Base-by-base conservation (phyloP, 2,329 filamentous ascomycete species). In the Botrytis sinoallii region DNA sequence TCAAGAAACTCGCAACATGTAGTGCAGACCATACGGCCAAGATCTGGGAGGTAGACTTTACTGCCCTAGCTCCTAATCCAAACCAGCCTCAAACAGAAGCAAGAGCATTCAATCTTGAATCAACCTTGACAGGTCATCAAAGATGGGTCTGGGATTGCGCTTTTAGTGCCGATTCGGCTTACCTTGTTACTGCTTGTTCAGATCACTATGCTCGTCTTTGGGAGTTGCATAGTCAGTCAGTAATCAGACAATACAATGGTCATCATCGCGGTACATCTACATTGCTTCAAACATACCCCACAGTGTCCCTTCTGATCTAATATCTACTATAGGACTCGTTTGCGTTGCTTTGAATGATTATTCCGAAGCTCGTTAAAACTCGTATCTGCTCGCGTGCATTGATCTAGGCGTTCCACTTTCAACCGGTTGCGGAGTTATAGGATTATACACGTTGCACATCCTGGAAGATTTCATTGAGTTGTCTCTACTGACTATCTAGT, bases 21-120 rank as follows among this genome's bases (percentile, higher is more conserved):
- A 91, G 88, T 44, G 91, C 91, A 52, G 91, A 93, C 80, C 91
- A 93, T 81, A 93, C 95, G 0, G 94, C 95, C 75, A 95, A 97
- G 83, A 98, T 99, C 79, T 99, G 96, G 96, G 93, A 94, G 79
- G 92, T 98, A 64, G 93, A 97, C 80, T 87, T 91, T n/a, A 88
- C 90, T 40, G 84, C 84, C 61, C 85, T 84, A 77, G 74, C 78
- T 40, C 79, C 79, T 1, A 71, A 74, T n/a, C 77, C 77, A 46
- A 79, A 78, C 52, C 76, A 80, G 64, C 66, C 76, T 44, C 48
- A 75, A 81, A 79, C 87, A 78, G 81, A 77, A 77, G 82, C 81
- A 81, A 79, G 82, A 81, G 88, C 81, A 74, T 92, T 90, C 76
- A 90, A 88, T 71, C 84, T 93, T 2, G 90, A 93, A 81, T 91